phyloP scores from a whole-genome alignment of 1,139 yeast species.

The Williopsis jadinii region DNA sequence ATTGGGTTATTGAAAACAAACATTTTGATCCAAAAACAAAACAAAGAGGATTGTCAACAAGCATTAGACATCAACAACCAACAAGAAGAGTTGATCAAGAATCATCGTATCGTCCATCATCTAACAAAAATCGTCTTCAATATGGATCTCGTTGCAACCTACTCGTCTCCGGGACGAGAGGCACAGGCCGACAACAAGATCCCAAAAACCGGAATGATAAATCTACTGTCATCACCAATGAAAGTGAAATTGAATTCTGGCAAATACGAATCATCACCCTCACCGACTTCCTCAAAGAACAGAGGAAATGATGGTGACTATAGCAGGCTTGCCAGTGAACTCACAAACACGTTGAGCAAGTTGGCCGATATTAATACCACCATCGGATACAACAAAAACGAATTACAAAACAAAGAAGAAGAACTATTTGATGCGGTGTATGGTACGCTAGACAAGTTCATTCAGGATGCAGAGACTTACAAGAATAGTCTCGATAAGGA shows the following conservation, averaged over 20 bases:
- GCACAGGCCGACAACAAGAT: slow-evolving; percentile 7
- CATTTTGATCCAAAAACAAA: too few species aligned
- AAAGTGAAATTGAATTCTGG: slow-evolving; percentile 11
- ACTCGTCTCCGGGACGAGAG: not conserved
- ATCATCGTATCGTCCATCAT: too few species aligned
- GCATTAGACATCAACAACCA: too few species aligned
- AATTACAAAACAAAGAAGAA: slow-evolving; percentile 29
- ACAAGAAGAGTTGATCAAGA: too few species aligned
- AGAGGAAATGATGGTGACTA: slow-evolving; percentile 14
- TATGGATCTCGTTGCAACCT: too few species aligned
- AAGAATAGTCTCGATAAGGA: slow-evolving; percentile 23
- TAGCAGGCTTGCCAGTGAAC: slow-evolving; percentile 26
- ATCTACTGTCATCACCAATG: slow-evolving; percentile 21
- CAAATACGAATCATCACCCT: slow-evolving; percentile 1
- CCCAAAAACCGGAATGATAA: slow-evolving; percentile 6
- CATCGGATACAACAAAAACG: slow-evolving; percentile 32
- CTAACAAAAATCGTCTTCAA: too few species aligned
- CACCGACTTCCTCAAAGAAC: slow-evolving; percentile 1
- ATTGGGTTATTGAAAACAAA: slow-evolving; percentile 1
- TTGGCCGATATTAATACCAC: slow-evolving; percentile 29
- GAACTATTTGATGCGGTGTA: slow-evolving; percentile 28
- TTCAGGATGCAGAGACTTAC: slow-evolving; percentile 27
- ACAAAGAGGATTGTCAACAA: too few species aligned
- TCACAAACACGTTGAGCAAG: slow-evolving; percentile 26
- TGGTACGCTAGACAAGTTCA: slow-evolving; percentile 27